Base-by-base conservation (phyloP, 2,329 filamentous ascomycete species). In the Aspergillus udagawae region DNA sequence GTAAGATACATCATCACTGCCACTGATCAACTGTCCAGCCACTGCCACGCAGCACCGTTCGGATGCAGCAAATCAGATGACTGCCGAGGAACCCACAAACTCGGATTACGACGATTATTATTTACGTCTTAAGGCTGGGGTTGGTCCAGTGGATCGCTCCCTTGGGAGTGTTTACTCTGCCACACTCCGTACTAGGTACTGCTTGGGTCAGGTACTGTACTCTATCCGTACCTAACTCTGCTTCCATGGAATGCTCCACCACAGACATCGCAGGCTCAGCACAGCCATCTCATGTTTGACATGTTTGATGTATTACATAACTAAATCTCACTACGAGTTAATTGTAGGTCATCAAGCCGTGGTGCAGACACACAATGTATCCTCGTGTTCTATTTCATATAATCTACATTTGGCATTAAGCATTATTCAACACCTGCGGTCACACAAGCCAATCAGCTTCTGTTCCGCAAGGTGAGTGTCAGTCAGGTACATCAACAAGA, bases 351-450 rank as follows among this genome's bases (percentile, higher is more conserved):
- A 38, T 17, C 32, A 7, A 38, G 32, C 32, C 4, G 12, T 35
- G 32, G 32, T 17, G 4, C 12, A 17, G 4, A 5, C 32, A 35
- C 4, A 12, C 32, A 35, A 14, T 17, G 32, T 35, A 17, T 35
- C 41, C 12, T 44, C n/a, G 52, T 50, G 27, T 53, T 56, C 44
- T 25, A 32, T 58, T 53, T 53, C 35, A 57, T 53, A 2, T 3
- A 38, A 44, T 44, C 41, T 44, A 44, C 21, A 61, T 61, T 65
- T 64, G 59, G 63, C 58, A 68, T 67, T 66, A 65, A 63, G 49
- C 60, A 67, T 67, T 67, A 64, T 32, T 56, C 23, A 57, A 57
- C 53, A 51, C 63, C 44, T 59, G 12, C 59, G 7, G n/a, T n/a
- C 27, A 29, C 38, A 8, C 23, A 44, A 32, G 41, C 41, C 20